Evolutionary conservation across 2,329 filamentous ascomycete genomes (phyloP), one percentile per base, ranked within the genome.

Genomic region (Onygenales sp.): DNA sequence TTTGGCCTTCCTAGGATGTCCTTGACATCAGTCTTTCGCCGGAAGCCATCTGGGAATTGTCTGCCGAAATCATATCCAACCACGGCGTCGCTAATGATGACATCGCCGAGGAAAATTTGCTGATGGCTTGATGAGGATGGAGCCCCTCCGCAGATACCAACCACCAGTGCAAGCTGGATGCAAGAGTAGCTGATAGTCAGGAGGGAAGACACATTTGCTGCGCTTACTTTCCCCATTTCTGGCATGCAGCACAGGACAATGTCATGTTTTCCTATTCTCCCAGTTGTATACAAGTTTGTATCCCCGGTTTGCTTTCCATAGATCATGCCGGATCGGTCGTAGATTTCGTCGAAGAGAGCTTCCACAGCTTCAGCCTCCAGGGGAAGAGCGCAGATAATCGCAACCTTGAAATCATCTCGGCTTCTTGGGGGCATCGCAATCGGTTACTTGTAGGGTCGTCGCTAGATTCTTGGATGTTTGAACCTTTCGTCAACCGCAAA

Each of bases 81-180:
- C 33, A 68, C 48, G 1, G 52, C 50, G 9, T 57, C 59, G 55
- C 65, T 63, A 44, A 68, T 63, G 32, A 66, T 51, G 4, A 66
- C 60, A 54, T 69, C 65, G 10, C 66, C 66, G 7, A 69, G 61
- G n/a, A 45, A 45, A 13, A 45, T 33, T 32, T 33, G 27, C 4
- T 9, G 4, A 32, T 45, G 6, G 11, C 27, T 13, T 45, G 5
- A 33, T 10, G 61, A 57, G 64, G 31, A 47, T 1, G 68, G 70
- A 8, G 68, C 61, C 5, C 66, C 71, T 1, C 72, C 73, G 44
- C 72, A 75, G 5, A 75, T 64, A 0, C 72, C 73, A 5, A 69
- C 66, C 0, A 75, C 43, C 0, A 75, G 21, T 2, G 57, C 66
- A 0, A 75, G 55, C 43, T 60, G 64, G 5, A 75, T 54, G 2